Percentiles rank a stretch among this genome's conserved stretches.
Conservation (phyloP, 2,329 filamentous ascomycete genomes). For the Phaeosphaeriaceae sp. region DNA sequence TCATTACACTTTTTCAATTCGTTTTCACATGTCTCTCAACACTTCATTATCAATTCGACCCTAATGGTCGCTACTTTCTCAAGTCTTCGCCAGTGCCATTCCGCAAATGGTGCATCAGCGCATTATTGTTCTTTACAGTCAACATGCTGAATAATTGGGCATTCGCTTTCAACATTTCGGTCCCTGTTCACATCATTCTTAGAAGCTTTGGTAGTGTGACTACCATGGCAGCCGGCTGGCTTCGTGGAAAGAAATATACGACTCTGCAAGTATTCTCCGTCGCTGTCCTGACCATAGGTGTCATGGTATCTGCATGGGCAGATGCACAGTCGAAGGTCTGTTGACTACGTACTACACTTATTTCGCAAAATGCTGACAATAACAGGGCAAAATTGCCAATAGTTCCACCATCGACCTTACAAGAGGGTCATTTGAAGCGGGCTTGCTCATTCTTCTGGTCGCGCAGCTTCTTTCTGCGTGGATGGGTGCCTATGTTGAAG, state of each 20-base stretch:
- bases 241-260: constrained; percentile 87
- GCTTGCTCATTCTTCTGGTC: constrained; percentile 82
- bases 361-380: constrained; percentile 14
- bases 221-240: constrained; percentile 87
- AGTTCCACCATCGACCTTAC: constrained; percentile 49
- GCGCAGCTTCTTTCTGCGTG: constrained; percentile 90
- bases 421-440: constrained; percentile 66
- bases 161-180: constrained; percentile 95
- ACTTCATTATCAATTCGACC: constrained; percentile 55
- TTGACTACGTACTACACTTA: constrained; percentile 15
- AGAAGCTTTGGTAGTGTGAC: constrained; percentile 95
- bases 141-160: constrained; percentile 98
- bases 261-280: constrained; percentile 83
- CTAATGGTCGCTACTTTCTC: constrained; percentile 74
- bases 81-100: constrained; percentile 82
- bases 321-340: constrained; percentile 83
- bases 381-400: constrained; percentile 53
- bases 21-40: constrained; percentile 69
- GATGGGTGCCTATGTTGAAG: constrained; percentile 94
- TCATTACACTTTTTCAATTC: constrained; percentile 62
- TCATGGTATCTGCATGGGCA: constrained; percentile 87
- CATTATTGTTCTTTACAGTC: constrained; percentile 88
- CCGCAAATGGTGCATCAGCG: constrained; percentile 85
- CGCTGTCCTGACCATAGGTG: constrained; percentile 81
- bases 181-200: constrained; percentile 95